Conservation (phyloP, 441 rosid species). For the Gossypium lobatum region DNA sequence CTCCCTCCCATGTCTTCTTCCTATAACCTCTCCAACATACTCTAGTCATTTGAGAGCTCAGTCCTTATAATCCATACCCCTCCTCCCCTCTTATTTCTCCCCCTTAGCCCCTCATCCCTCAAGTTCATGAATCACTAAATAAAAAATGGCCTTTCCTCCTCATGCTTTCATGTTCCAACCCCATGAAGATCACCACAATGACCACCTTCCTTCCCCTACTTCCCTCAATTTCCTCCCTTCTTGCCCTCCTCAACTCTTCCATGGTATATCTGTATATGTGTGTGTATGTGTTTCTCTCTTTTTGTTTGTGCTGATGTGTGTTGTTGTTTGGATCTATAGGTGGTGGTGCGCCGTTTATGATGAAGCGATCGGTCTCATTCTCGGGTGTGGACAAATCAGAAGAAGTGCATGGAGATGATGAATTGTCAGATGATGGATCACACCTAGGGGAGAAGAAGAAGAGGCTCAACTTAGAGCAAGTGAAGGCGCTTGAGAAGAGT, state of each 20-base stretch:
- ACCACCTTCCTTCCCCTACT: slow-evolving; percentile 58
- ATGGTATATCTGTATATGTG: slow-evolving; percentile 31
- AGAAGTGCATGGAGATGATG: slow-evolving; percentile 69
- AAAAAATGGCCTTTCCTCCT: slow-evolving; percentile 73
- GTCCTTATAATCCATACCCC: slow-evolving; percentile 9
- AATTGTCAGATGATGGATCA: slow-evolving; percentile 87
- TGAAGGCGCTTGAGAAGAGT: slow-evolving; percentile 85
- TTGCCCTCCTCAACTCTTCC: slow-evolving; percentile 68
- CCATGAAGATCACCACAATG: slow-evolving; percentile 41
- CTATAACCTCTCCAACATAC: slow-evolving; percentile 27
- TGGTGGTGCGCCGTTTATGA: slow-evolving; percentile 55
- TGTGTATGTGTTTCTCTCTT: background rate
- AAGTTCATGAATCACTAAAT: slow-evolving; percentile 14
- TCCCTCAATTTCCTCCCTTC: slow-evolving; percentile 45
- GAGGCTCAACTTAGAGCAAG: slow-evolving; percentile 85
- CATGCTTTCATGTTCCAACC: slow-evolving; percentile 67
- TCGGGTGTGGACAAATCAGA: slow-evolving; percentile 55
- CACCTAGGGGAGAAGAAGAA: slow-evolving; percentile 91
- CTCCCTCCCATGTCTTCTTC: slow-evolving; percentile 26
- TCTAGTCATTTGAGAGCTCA: slow-evolving; percentile 18
- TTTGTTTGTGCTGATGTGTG: background rate
- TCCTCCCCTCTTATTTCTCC: background rate
- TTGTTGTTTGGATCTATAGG: slow-evolving; percentile 23
- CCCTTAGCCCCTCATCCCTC: slow-evolving; percentile 3
- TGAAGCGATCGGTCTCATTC: slow-evolving; percentile 85